Base-by-base conservation (phyloP, 345 rosid species). In the Eutrema japonicum region DNA sequence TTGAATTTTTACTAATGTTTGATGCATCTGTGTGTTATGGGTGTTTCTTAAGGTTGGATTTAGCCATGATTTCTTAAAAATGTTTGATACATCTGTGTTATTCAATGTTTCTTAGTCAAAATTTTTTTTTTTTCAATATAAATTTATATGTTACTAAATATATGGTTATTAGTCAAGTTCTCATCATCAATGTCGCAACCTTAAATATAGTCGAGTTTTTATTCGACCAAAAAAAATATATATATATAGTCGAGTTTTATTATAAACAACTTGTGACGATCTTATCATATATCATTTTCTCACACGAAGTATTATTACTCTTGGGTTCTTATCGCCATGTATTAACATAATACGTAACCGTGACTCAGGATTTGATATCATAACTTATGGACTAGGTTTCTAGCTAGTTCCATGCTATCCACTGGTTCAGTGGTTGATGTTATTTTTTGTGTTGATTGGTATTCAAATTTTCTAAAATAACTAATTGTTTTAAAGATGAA, bases 351-450 rank as follows among this genome's bases (percentile, higher is more conserved):
- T 11, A n/a, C 42, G 40, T 14, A 42, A 43, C 67, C 33, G 5
- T 33, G 14, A 7, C 13, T 46, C n/a, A 3, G 14, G 30, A 30
- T 46, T 29, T 30, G 30, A 29, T 7, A 46, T 64, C 29, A 14
- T n/a, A n/a, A 35, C 42, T 3, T 64, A 50, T 35, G 53, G 10
- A 7, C 27, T 8, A 66, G 30, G 16, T 26, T 16, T 46, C 35
- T 35, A 18, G 56, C 45, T 35, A 67, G 14, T 10, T 43, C 51
- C n/a, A 10, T 32, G 50, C 14, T 67, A 54, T 13, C 62, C 62
- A 67, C 6, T 37, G 26, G 29, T 53, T 53, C 29, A n/a, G 6
- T 10, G 72, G 54, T 27, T 53, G 38, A 66, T 64, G 42, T 22
- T 22, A 0, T 14, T 9, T 9, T 50, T 12, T 50, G 6, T 27